A percentile compares a stretch with the other conserved stretches of the same genome.
Conservation (phyloP, 192 early-diverging fungal genomes). For the Pilaira anomala region DNA sequence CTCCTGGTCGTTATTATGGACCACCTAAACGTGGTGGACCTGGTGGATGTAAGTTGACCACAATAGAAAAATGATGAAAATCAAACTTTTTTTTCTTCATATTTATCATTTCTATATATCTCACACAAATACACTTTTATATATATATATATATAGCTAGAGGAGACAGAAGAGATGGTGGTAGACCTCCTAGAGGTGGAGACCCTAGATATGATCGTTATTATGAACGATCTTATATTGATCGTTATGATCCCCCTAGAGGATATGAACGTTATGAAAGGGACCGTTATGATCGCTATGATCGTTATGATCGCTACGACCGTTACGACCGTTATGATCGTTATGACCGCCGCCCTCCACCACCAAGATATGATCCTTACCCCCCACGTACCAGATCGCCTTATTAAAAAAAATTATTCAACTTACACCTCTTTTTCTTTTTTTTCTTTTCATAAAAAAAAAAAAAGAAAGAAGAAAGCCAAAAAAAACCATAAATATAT, state of each 20-base stretch:
- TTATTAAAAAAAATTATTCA: slow-evolving; percentile 24
- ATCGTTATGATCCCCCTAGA: slow-evolving; percentile 28
- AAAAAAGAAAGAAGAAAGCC: no score
- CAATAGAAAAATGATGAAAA: background rate
- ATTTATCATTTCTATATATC: background rate
- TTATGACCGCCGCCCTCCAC: slow-evolving; percentile 41
- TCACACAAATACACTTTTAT: no score
- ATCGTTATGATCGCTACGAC: slow-evolving; percentile 31
- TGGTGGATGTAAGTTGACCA: slow-evolving; percentile 34
- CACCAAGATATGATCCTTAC: slow-evolving; percentile 40
- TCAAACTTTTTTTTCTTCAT: background rate
- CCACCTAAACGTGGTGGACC: slow-evolving; percentile 60
- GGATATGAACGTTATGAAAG: slow-evolving; percentile 30
- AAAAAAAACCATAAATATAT: no score
- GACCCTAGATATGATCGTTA: slow-evolving; percentile 41
- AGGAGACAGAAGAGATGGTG: slow-evolving; percentile 18
- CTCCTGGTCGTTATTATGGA: slow-evolving; percentile 77
- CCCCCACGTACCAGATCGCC: slow-evolving; percentile 34
- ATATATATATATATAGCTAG: no score
- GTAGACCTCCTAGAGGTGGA: slow-evolving; percentile 33
- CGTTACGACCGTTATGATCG: slow-evolving; percentile 39
- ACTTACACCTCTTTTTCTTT: background rate
- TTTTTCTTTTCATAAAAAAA: no score
- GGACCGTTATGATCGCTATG: slow-evolving; percentile 39
- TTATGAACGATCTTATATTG: slow-evolving; percentile 36